Evolutionary conservation across 2,329 filamentous ascomycete genomes (phyloP).

Genomic region (Aspergillus pseudoglaucus): DNA sequence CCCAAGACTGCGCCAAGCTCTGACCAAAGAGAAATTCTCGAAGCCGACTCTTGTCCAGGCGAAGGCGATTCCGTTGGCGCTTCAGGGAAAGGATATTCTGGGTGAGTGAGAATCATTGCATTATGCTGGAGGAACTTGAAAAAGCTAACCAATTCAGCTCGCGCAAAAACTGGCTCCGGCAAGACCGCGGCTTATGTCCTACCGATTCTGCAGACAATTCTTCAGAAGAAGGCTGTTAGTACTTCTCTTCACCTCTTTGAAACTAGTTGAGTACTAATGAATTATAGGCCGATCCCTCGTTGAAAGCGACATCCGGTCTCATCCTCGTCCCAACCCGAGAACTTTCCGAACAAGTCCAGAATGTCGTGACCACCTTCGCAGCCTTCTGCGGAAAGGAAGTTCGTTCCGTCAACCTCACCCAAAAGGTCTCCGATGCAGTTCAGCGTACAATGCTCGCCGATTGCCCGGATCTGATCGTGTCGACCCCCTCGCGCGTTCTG

Average conservation of each 20-base stretch:
- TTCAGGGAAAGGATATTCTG: slow-evolving; percentile 82
- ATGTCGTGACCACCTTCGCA: slow-evolving; percentile 68
- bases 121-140: not conserved
- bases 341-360: slow-evolving; percentile 83
- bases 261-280: slow-evolving; percentile 2
- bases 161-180: slow-evolving; percentile 89
- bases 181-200: slow-evolving; percentile 96
- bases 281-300: slow-evolving; percentile 27
- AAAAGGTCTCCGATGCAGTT: slow-evolving; percentile 83
- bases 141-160: slow-evolving; percentile 47
- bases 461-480: slow-evolving; percentile 80
- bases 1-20: slow-evolving; percentile 73
- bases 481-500: slow-evolving; percentile 79
- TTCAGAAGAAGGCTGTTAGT: slow-evolving; percentile 66
- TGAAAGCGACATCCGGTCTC: slow-evolving; percentile 60
- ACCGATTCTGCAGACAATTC: slow-evolving; percentile 75
- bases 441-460: slow-evolving; percentile 80
- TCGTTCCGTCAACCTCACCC: slow-evolving; percentile 75
- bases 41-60: slow-evolving; percentile 84
- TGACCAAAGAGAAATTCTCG: slow-evolving; percentile 76
- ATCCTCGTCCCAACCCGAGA: slow-evolving; percentile 93
- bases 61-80: slow-evolving; percentile 77
- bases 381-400: slow-evolving; percentile 81
- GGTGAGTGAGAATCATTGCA: slow-evolving; percentile 29
- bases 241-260: not conserved